phyloP scores from a whole-genome alignment of 2,329 filamentous ascomycete genomes.

The Lasiodiplodia hormozganensis region DNA sequence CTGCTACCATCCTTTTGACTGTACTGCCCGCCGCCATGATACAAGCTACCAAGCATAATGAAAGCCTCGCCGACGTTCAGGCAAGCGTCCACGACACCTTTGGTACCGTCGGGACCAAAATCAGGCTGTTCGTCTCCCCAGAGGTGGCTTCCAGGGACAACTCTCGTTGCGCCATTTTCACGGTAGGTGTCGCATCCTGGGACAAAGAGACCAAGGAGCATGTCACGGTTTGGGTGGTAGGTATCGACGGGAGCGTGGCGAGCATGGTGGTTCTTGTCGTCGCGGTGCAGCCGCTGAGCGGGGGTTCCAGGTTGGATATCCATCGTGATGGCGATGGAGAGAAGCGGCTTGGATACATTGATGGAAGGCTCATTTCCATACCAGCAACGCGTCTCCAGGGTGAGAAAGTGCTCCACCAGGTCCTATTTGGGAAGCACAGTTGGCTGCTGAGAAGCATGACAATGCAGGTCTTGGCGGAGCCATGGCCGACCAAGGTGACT shows the following conservation, averaged over 20 bases:
- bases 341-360: conserved; percentile 44
- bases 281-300: conserved; percentile 46
- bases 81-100: conserved; percentile 34
- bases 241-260: conserved; percentile 36
- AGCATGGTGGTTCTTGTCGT: conserved; percentile 51
- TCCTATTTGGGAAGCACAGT: not conserved
- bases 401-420: conserved; percentile 43
- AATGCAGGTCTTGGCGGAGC: not conserved
- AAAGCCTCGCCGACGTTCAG: conserved; percentile 46
- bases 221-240: conserved; percentile 43
- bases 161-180: conserved; percentile 47
- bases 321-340: conserved; percentile 50
- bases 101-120: conserved; percentile 39
- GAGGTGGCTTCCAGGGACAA: conserved; percentile 48
- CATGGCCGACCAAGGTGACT: too few species aligned
- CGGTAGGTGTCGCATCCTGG: conserved; percentile 45
- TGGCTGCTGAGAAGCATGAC: not conserved
- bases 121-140: conserved; percentile 49
- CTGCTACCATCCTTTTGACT: conserved; percentile 39
- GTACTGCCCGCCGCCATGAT: conserved; percentile 47
- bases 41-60: conserved; percentile 49
- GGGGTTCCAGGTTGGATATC: conserved; percentile 43
- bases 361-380: conserved; percentile 40
- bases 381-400: conserved; percentile 45
- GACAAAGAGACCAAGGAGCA: conserved; percentile 48